Conservation (phyloP, 306 rosid species). For the Arachis hypogaea region DNA sequence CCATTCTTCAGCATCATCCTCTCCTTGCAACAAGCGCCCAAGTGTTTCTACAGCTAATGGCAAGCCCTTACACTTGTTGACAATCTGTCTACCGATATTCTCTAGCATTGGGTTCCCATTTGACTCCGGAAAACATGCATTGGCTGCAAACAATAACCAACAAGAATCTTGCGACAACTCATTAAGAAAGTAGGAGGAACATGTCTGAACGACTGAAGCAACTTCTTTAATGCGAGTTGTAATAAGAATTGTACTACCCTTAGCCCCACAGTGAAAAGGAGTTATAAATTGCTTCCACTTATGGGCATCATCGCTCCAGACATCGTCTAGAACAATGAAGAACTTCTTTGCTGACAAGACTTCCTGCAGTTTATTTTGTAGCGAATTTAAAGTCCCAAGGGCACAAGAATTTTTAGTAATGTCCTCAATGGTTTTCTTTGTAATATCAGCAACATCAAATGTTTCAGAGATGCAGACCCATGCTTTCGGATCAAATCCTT, state of each 20-base stretch:
- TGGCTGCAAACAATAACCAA: background rate
- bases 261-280: background rate
- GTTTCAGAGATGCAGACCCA: background rate
- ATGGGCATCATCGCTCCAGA: background rate
- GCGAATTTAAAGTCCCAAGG: background rate
- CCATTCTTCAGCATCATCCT: constrained; percentile 8
- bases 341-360: background rate
- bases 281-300: background rate
- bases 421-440: background rate
- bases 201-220: background rate
- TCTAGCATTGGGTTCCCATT: background rate
- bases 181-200: background rate
- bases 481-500: background rate
- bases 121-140: background rate
- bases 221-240: background rate
- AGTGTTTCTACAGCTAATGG: constrained; percentile 44
- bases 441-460: background rate
- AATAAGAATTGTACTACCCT: background rate
- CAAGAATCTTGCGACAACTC: background rate
- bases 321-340: constrained; percentile 15
- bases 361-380: constrained; percentile 1
- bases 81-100: background rate
- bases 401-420: background rate
- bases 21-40: constrained; percentile 22
- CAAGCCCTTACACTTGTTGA: constrained; percentile 40